Conservation (phyloP, 495 filamentous ascomycete genomes). For the Aspergillus saccharolyticus region DNA sequence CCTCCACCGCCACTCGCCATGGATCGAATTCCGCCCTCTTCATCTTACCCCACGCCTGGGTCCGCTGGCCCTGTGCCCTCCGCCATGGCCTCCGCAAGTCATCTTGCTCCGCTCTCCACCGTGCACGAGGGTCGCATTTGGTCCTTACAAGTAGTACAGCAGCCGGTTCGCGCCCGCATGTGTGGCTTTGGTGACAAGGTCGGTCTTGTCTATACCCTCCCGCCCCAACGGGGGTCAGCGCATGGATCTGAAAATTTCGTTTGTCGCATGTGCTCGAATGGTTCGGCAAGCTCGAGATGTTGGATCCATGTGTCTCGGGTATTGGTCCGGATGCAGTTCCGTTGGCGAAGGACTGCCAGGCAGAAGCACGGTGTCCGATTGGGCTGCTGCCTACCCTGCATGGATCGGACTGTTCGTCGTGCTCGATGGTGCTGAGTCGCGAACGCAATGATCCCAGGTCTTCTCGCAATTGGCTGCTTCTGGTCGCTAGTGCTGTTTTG, state of each 20-base stretch:
- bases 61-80: constrained; percentile 19
- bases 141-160: constrained; percentile 82
- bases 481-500: background rate
- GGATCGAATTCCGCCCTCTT: constrained; percentile 43
- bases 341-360: background rate
- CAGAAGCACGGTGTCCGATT: background rate
- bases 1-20: constrained; percentile 42
- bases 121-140: constrained; percentile 46
- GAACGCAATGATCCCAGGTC: background rate
- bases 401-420: background rate
- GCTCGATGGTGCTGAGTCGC: background rate
- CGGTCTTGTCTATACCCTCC: background rate
- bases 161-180: constrained; percentile 93
- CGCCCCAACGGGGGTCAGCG: background rate
- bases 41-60: constrained; percentile 39
- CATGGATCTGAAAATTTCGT: background rate
- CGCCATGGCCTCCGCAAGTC: constrained; percentile 28
- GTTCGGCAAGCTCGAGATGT: background rate
- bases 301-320: background rate
- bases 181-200: constrained; percentile 99
- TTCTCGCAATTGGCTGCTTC: background rate
- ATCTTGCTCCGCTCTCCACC: constrained; percentile 36
- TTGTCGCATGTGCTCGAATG: background rate
- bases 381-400: background rate
- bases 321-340: background rate